Evolutionary conservation across 805 yeast genomes (phyloP), one percentile per base, ranked within the genome.

Genomic region (Sugiyamaella qingdaonensis): DNA sequence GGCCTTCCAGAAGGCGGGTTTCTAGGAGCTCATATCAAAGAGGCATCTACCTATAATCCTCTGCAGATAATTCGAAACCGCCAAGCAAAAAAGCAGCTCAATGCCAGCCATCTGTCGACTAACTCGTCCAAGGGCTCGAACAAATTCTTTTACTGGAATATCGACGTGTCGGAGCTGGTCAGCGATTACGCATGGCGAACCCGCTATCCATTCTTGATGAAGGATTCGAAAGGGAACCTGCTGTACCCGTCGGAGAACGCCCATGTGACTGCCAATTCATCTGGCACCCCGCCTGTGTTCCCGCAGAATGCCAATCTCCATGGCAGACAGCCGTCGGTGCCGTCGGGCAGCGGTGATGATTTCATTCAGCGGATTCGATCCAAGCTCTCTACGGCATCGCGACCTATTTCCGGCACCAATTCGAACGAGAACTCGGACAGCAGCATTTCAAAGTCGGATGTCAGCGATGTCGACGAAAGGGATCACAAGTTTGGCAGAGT

Each of bases 11-110:
- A 32, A n/a, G 19, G 34, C 34, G 44, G 11, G 19, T 9, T 16
- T 44, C 46, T 51, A 14, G 54, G 54, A 9, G 35, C 18, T 16
- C 33, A 13, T n/a, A 8, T 51, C n/a, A 21, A 51, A 10, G 54
- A 51, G 31, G 36, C 39, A 14, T n/a, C 13, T 16, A 51, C 54
- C 2, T 89, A 84, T 71, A 89, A 89, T 64, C 96, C 96, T 2
- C 70, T 89, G 43, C 96, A 88, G 67, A 77, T 84, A n/a, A 80
- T 89, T 27, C 71, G 97, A 53, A 85, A 88, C 67, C 74, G 96
- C n/a, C 48, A 39, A 2, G 44, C 29, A 18, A 54, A 75, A 74
- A 59, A 33, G 45, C 48, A 44, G 52, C 48, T 52, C 49, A 41
- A 49, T 7, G 19, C 32, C 16, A 45, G 47, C 11, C 46, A 52